These are phyloP conservation scores for Leishmania braziliensis DNA, from an alignment of 208 protist genomes.

Conservation along the genomic window DNA sequence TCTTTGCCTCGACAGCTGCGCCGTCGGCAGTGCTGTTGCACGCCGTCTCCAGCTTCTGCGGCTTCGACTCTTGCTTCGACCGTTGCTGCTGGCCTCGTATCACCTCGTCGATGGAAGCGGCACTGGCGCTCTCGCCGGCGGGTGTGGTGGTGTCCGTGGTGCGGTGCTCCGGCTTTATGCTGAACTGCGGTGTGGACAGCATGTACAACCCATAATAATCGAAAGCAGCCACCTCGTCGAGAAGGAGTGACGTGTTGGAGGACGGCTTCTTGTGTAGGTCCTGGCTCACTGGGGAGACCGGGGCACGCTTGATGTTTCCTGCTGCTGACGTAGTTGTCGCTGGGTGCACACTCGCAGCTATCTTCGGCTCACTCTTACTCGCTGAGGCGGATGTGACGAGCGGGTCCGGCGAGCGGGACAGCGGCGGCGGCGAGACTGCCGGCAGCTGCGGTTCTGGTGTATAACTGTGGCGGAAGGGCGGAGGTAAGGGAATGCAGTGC, in stretches of 20 bases:
- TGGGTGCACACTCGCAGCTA: neutral
- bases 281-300: neutral
- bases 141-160: neutral
- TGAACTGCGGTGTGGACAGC: conserved; percentile 15
- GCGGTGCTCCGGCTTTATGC: neutral
- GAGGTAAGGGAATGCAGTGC: neutral
- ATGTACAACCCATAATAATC: conserved; percentile 25
- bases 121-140: neutral
- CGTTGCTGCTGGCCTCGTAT: neutral
- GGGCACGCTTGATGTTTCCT: neutral
- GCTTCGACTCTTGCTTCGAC: neutral
- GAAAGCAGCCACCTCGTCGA: conserved; percentile 8
- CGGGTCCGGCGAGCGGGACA: conserved; percentile 12
- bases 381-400: neutral
- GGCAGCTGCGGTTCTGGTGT: neutral
- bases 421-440: neutral
- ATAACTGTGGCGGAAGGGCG: neutral
- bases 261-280: neutral
- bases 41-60: neutral
- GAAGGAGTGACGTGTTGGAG: conserved; percentile 6
- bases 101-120: neutral
- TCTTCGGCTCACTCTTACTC: neutral
- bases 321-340: neutral
- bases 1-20: neutral
- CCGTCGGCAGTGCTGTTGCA: neutral